Evolutionary conservation across 1,284 basidiomycete species (phyloP).

Genomic region (Tilletia caries): DNA sequence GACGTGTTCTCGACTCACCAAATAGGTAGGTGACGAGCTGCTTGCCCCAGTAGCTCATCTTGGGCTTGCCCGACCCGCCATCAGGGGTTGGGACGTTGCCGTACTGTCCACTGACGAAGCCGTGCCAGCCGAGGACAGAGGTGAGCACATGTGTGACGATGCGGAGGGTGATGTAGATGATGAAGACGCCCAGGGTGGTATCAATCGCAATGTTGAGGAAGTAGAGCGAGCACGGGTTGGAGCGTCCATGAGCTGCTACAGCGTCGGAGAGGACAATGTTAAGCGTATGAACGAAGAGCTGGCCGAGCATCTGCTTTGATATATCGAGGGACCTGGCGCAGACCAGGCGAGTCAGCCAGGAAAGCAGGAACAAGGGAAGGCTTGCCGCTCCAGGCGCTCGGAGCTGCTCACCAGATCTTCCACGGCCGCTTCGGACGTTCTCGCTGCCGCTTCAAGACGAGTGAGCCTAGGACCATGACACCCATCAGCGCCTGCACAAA

Average conservation of each 20-base stretch:
- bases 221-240: slow-evolving; percentile 60
- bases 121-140: slow-evolving; percentile 66
- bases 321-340: slow-evolving; percentile 32
- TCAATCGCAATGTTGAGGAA: slow-evolving; percentile 92
- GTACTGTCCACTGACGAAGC: slow-evolving; percentile 82
- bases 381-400: not conserved
- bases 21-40: slow-evolving; percentile 83
- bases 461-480: slow-evolving; percentile 74
- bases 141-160: slow-evolving; percentile 67
- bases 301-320: slow-evolving; percentile 77
- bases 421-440: slow-evolving; percentile 81
- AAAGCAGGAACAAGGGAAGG: not conserved
- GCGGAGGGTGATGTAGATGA: slow-evolving; percentile 78
- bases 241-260: slow-evolving; percentile 25
- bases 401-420: slow-evolving; percentile 73
- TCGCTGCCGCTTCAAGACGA: slow-evolving; percentile 82
- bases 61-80: slow-evolving; percentile 12
- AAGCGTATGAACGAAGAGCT: slow-evolving; percentile 80
- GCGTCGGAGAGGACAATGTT: slow-evolving; percentile 66
- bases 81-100: slow-evolving; percentile 56
- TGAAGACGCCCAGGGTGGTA: slow-evolving; percentile 82
- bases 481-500: slow-evolving; percentile 78
- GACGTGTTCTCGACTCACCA: slow-evolving; percentile 49
- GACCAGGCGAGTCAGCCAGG: not conserved
- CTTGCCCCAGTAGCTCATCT: slow-evolving; percentile 66